Conservation (phyloP, 768 basidiomycete species). For the Daedaleopsis sinensis region DNA sequence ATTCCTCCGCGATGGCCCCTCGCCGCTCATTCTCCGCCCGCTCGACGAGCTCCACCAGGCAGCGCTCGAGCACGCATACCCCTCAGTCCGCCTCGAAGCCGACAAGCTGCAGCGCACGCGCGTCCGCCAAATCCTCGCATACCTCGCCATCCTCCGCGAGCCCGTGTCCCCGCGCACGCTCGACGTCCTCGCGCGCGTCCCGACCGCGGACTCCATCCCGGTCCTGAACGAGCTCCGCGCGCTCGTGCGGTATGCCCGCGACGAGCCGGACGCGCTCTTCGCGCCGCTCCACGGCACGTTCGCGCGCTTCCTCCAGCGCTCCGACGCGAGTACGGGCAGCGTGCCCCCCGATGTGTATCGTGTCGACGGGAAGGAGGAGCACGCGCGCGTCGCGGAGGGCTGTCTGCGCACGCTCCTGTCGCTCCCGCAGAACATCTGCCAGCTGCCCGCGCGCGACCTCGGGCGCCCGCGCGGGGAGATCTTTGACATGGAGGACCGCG, state of each 20-base stretch:
- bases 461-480: neutral
- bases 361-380: neutral
- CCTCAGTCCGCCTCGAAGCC: neutral
- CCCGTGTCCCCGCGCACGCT: neutral
- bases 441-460: neutral
- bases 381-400: neutral
- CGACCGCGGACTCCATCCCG: neutral
- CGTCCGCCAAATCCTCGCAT: neutral
- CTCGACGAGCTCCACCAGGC: neutral
- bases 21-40: neutral
- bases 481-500: neutral
- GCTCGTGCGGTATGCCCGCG: neutral
- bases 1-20: neutral
- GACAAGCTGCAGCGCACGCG: neutral
- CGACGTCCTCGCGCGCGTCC: neutral
- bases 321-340: neutral
- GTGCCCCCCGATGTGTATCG: neutral
- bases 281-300: neutral
- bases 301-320: neutral
- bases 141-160: neutral
- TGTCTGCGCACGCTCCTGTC: neutral
- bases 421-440: neutral
- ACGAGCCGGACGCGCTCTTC: neutral
- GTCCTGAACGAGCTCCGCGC: neutral
- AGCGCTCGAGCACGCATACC: constrained; percentile 1